Percentiles rank a stretch among this genome's conserved stretches.
These are phyloP conservation scores for Exobasidium cylindrosporum DNA, from an alignment of 1,284 basidiomycete genomes.

Conservation along the genomic window DNA sequence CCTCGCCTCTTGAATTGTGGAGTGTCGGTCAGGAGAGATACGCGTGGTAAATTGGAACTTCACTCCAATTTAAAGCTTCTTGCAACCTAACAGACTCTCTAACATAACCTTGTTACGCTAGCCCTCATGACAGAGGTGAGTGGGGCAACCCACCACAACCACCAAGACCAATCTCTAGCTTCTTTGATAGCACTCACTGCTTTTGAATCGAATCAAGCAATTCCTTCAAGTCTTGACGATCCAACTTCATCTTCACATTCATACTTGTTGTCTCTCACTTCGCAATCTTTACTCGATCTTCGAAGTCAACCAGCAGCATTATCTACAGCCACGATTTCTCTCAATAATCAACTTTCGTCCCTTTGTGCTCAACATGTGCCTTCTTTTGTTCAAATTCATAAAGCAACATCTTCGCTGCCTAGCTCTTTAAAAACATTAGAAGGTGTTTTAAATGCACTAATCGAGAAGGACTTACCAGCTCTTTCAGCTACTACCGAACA, in stretches of 20 bases:
- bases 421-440: conserved; percentile 5
- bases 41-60: too few species aligned
- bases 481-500: conserved; percentile 3
- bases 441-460: neutral
- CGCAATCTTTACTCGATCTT: conserved; percentile 7
- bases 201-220: neutral
- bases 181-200: neutral
- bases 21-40: too few species aligned
- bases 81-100: too few species aligned
- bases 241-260: neutral
- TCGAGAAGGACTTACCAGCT: conserved; percentile 2
- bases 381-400: conserved; percentile 13
- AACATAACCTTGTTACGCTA: neutral
- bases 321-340: neutral
- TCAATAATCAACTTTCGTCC: conserved; percentile 15
- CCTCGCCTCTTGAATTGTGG: too few species aligned
- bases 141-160: neutral
- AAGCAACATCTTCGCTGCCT: conserved; percentile 8
- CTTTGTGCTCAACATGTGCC: conserved; percentile 13
- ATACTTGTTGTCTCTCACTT: neutral
- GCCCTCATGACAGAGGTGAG: neutral
- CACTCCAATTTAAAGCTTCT: too few species aligned
- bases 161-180: neutral
- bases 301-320: conserved; percentile 8
- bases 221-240: neutral